These are phyloP conservation scores for Aspergillus sp. DNA, from an alignment of 2,329 filamentous ascomycete genomes.

Conservation along the genomic window DNA sequence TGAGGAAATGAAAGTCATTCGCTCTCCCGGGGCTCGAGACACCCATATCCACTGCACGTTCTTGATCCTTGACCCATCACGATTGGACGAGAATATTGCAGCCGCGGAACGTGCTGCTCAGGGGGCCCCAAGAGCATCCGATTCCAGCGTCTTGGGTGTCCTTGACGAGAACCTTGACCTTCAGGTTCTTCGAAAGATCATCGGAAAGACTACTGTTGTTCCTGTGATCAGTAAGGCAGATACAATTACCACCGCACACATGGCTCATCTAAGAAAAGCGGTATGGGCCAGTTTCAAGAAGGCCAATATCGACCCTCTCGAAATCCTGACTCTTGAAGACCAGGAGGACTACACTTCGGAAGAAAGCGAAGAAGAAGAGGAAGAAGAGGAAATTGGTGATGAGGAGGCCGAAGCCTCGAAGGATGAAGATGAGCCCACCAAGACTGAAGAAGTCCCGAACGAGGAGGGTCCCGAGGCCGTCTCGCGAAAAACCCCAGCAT, in stretches of 20 bases:
- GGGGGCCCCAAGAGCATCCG: slow-evolving; percentile 50
- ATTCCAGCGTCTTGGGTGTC: slow-evolving; percentile 56
- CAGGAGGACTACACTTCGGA: slow-evolving; percentile 62
- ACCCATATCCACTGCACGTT: slow-evolving; percentile 98
- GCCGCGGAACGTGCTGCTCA: slow-evolving; percentile 60
- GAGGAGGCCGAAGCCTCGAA: slow-evolving; percentile 40
- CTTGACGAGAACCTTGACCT: slow-evolving; percentile 88
- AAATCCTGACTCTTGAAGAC: slow-evolving; percentile 79
- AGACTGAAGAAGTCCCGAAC: slow-evolving; percentile 28
- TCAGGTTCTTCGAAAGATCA: slow-evolving; percentile 81
- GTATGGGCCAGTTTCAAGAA: slow-evolving; percentile 87
- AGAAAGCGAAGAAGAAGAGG: slow-evolving; percentile 50
- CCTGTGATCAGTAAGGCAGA: slow-evolving; percentile 96
- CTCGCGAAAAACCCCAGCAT: slow-evolving; percentile 27
- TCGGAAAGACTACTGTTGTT: slow-evolving; percentile 92
- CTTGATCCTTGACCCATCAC: slow-evolving; percentile 81
- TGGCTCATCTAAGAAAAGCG: slow-evolving; percentile 84
- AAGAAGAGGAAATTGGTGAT: slow-evolving; percentile 26
- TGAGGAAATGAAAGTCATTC: slow-evolving; percentile 96
- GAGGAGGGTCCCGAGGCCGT: slow-evolving; percentile 22
- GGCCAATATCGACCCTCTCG: slow-evolving; percentile 82
- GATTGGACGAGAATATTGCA: slow-evolving; percentile 79
- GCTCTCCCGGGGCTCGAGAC: slow-evolving; percentile 88
- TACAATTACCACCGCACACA: slow-evolving; percentile 92
- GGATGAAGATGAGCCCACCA: slow-evolving; percentile 5